phyloP scores from a whole-genome alignment of 352 stramenopile genomes.

The Pythium volutum region DNA sequence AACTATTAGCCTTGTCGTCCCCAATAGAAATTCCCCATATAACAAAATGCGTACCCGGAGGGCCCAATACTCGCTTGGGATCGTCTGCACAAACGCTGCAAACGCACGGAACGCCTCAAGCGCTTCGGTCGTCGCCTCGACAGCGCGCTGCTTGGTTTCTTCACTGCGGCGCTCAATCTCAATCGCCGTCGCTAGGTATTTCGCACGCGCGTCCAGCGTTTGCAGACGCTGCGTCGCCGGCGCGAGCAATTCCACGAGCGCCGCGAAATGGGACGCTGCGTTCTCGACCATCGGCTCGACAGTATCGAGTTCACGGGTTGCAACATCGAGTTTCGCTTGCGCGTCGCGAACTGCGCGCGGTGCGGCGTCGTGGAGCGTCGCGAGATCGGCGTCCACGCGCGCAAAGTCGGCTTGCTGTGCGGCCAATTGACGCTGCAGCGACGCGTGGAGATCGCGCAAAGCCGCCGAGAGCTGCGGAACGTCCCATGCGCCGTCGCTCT shows the following conservation, averaged over 20 bases:
- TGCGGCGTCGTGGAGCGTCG: background rate
- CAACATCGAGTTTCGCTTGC: background rate
- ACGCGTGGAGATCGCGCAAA: slow-evolving; percentile 19
- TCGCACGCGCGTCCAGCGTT: slow-evolving; percentile 36
- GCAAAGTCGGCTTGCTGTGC: slow-evolving; percentile 12
- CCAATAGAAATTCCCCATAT: background rate
- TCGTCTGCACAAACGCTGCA: slow-evolving; percentile 30
- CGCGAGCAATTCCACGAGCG: slow-evolving; percentile 38
- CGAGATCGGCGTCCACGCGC: slow-evolving; percentile 4
- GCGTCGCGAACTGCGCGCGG: background rate
- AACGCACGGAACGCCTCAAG: slow-evolving; percentile 45
- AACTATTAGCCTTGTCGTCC: background rate
- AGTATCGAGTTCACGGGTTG: slow-evolving; percentile 2
- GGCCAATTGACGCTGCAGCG: slow-evolving; percentile 14
- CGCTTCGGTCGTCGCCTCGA: slow-evolving; percentile 39
- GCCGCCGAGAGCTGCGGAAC: slow-evolving; percentile 16
- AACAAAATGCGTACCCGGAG: slow-evolving; percentile 13
- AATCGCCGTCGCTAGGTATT: slow-evolving; percentile 44
- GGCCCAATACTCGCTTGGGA: slow-evolving; percentile 44
- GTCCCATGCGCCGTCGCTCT: slow-evolving; percentile 9
- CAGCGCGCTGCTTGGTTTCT: slow-evolving; percentile 31
- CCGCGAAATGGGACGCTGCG: slow-evolving; percentile 45
- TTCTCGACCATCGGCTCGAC: slow-evolving; percentile 25
- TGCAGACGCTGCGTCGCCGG: slow-evolving; percentile 33
- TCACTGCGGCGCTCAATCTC: slow-evolving; percentile 57